These are phyloP conservation scores for Pestalotiopsis sp. DNA, from an alignment of 2,329 filamentous ascomycete genomes.

Conservation along the genomic window DNA sequence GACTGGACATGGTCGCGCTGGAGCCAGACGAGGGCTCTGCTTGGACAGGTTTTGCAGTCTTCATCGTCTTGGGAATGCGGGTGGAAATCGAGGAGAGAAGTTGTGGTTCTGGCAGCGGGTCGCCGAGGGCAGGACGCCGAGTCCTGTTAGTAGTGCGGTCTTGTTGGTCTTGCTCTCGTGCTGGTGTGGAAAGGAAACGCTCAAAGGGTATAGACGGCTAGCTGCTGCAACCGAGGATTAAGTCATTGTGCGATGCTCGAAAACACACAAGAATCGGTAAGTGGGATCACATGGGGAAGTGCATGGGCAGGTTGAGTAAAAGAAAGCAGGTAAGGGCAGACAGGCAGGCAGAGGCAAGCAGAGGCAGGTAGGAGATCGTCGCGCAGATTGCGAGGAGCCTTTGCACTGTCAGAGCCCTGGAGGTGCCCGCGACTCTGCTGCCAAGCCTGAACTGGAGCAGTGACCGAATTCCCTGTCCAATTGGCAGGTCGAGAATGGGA, in stretches of 20 bases:
- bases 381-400: conserved; percentile 16
- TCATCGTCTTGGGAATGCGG: conserved; percentile 45
- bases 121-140: neutral
- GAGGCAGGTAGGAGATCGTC: neutral
- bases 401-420: neutral
- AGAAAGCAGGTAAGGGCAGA: neutral
- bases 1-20: conserved; percentile 48
- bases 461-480: neutral
- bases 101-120: neutral
- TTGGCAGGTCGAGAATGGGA: neutral
- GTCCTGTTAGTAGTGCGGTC: neutral
- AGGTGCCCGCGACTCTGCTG: neutral
- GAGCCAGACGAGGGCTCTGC: conserved; percentile 33
- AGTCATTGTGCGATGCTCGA: conserved; percentile 30
- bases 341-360: neutral
- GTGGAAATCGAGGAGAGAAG: neutral
- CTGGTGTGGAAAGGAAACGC: conserved; percentile 5
- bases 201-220: conserved; percentile 23
- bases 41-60: conserved; percentile 52
- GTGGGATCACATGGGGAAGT: neutral
- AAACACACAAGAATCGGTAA: conserved; percentile 17
- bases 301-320: neutral
- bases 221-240: conserved; percentile 28
- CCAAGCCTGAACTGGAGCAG: neutral
- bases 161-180: neutral